These are phyloP conservation scores for Penicillium sclerotiorum DNA, from an alignment of 2,329 filamentous ascomycete species.

Conservation along the genomic window DNA sequence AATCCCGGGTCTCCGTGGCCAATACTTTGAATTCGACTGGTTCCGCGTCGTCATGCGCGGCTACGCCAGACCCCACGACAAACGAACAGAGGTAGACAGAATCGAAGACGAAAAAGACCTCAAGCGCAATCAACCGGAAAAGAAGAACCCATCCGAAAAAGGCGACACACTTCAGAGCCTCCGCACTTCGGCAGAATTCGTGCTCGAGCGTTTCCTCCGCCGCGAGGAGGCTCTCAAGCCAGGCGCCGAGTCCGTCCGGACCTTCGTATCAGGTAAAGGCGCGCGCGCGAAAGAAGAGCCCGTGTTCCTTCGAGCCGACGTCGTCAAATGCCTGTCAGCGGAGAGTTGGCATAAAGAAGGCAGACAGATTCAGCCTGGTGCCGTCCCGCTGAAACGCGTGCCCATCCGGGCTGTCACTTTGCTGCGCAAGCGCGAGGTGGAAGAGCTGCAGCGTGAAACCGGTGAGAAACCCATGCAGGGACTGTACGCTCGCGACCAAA, in stretches of 20 bases:
- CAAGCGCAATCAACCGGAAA: slow-evolving; percentile 70
- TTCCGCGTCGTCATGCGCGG: slow-evolving; percentile 77
- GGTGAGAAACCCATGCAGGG: slow-evolving; percentile 86
- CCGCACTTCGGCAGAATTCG: slow-evolving; percentile 81
- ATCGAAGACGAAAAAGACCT: slow-evolving; percentile 78
- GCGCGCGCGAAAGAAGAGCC: slow-evolving; percentile 73
- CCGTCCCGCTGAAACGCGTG: slow-evolving; percentile 79
- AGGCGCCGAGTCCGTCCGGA: slow-evolving; percentile 68
- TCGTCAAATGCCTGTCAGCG: slow-evolving; percentile 82
- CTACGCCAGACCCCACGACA: slow-evolving; percentile 60
- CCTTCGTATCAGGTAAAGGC: slow-evolving; percentile 75
- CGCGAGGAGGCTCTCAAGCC: slow-evolving; percentile 85
- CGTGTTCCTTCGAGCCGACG: slow-evolving; percentile 77
- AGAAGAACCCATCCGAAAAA: slow-evolving; percentile 72
- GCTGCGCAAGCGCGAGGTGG: slow-evolving; percentile 83
- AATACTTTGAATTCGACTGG: slow-evolving; percentile 82
- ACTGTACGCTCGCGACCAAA: slow-evolving; percentile 80
- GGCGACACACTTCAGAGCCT: slow-evolving; percentile 85
- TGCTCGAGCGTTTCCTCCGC: slow-evolving; percentile 81
- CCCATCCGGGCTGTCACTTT: slow-evolving; percentile 89
- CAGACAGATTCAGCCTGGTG: slow-evolving; percentile 69
- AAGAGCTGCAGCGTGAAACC: slow-evolving; percentile 76
- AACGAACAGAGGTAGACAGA: slow-evolving; percentile 72
- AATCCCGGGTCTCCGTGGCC: slow-evolving; percentile 75
- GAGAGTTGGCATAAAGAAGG: slow-evolving; percentile 99